phyloP scores from a whole-genome alignment of 805 yeast species.

The Saturnispora gosingensis region DNA sequence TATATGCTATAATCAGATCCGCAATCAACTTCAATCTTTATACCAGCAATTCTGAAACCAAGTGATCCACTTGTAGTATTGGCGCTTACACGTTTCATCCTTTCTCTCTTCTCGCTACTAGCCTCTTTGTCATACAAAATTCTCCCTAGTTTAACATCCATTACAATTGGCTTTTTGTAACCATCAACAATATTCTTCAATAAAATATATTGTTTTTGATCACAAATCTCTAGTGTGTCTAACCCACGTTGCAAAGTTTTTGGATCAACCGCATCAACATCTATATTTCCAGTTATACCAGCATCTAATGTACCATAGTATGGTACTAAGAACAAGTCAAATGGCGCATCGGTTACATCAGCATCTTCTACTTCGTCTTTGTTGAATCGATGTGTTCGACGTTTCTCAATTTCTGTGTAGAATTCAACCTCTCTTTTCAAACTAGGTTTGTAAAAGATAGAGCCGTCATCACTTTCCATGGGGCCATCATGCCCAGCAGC shows the following conservation, averaged over 20 bases:
- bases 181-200: conserved; percentile 62
- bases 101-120: conserved; percentile 44
- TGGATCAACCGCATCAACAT: conserved; percentile 17
- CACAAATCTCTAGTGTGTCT: conserved; percentile 11
- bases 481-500: conserved; percentile 94
- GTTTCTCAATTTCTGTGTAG: conserved; percentile 35
- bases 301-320: conserved; percentile 34
- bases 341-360: background rate
- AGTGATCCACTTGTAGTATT: conserved; percentile 75
- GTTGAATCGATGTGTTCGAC: background rate
- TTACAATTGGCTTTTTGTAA: conserved; percentile 53
- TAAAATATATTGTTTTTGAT: conserved; percentile 41
- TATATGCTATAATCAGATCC: conserved; percentile 9
- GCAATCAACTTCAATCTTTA: conserved; percentile 38
- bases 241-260: conserved; percentile 13
- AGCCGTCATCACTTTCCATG: conserved; percentile 50
- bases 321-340: conserved; percentile 26
- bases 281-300: conserved; percentile 12
- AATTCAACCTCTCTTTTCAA: conserved; percentile 62
- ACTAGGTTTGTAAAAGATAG: conserved; percentile 66
- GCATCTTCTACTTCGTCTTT: conserved; percentile 11
- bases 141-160: conserved; percentile 80
- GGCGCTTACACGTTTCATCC: conserved; percentile 56
- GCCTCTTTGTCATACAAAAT: conserved; percentile 57
- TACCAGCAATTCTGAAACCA: conserved; percentile 78